Evolutionary conservation across 1,139 yeast genomes (phyloP), one percentile per base, ranked within the genome.

Genomic region (Pichia terricola): DNA sequence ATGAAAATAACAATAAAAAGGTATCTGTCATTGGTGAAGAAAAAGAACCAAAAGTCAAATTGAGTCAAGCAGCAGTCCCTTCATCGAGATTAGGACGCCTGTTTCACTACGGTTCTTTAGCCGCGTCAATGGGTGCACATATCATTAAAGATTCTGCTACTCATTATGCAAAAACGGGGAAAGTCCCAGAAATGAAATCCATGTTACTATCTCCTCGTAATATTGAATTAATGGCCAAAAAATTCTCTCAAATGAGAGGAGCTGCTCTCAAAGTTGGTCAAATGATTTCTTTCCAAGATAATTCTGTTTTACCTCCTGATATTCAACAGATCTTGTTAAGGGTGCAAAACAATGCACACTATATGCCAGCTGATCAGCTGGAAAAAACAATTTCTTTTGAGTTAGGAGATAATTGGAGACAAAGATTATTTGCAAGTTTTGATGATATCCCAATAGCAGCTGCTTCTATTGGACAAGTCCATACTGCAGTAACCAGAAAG

Each of bases 181-280:
- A 67, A 10, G 56, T 72, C 4, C 69, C 81, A n/a, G 66, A 76
- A 11, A 65, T 79, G 64, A 73, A 73, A 49, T 76, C 83, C 2
- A 63, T 88, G 40, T 67, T 94, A 3, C 69, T 91, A 52, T 81
- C 87, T 4, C 89, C 95, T 3, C 75, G 77, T 28, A 91, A 91
- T 61, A 80, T 91, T 40, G 96, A 91, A 56, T 67, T 94, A 44
- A 77, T 91, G 70, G 95, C 95, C 16, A 78, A 75, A 53, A 88
- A 87, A 61, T 78, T 91, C 56, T 79, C 94, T 43, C 80, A 85
- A 59, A 91, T 91, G 99, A 75, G 99, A 59, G 99, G 99, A 11
- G 99, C 98, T 3, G 99, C 98, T 3, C 71, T 91, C 57, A 91
- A 91, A 60, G 75, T 91, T 44, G 99, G 98, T 16, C 99, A 91